A percentile compares a stretch with the other conserved stretches of the same genome.
These are phyloP conservation scores for Eucalyptus brandiana DNA, from an alignment of 345 rosid species.

Conservation along the genomic window DNA sequence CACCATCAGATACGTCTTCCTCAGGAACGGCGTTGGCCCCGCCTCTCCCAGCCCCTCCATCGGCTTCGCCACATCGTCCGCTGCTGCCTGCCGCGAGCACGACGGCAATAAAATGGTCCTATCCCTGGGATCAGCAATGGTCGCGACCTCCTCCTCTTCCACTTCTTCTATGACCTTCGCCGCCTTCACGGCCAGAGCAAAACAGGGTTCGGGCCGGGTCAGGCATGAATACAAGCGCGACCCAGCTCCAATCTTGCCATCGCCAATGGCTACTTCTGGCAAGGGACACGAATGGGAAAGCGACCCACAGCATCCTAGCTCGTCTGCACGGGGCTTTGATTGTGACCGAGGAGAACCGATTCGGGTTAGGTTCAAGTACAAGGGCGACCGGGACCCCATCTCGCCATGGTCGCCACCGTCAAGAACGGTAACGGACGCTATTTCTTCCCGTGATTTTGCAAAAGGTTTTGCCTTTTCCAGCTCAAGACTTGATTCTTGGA, in stretches of 20 bases:
- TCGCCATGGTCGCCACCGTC: neutral
- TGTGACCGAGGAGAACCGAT: too few relatives aligned
- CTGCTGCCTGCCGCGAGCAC: neutral
- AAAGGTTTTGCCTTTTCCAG: neutral
- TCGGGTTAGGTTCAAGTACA: too few relatives aligned
- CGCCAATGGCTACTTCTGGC: neutral
- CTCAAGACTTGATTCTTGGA: neutral
- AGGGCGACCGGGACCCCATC: neutral
- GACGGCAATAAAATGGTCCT: neutral
- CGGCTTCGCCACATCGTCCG: slow-evolving; percentile 20
- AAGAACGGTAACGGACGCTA: neutral
- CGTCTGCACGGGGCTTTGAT: too few relatives aligned
- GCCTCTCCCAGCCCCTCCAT: slow-evolving; percentile 41
- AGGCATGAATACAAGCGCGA: neutral
- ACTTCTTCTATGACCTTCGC: neutral
- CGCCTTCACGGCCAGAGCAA: neutral
- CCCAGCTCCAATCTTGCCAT: neutral
- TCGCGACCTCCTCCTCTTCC: neutral
- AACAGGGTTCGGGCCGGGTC: neutral
- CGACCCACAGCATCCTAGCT: neutral
- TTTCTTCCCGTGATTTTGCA: neutral
- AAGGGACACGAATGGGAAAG: neutral
- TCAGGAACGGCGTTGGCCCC: slow-evolving; percentile 49
- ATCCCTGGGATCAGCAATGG: neutral
- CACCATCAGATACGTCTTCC: slow-evolving; percentile 38